Evolutionary conservation across 2,329 filamentous ascomycete species (phyloP), one percentile per base, ranked within the genome.

Genomic region (Claviceps sp.): DNA sequence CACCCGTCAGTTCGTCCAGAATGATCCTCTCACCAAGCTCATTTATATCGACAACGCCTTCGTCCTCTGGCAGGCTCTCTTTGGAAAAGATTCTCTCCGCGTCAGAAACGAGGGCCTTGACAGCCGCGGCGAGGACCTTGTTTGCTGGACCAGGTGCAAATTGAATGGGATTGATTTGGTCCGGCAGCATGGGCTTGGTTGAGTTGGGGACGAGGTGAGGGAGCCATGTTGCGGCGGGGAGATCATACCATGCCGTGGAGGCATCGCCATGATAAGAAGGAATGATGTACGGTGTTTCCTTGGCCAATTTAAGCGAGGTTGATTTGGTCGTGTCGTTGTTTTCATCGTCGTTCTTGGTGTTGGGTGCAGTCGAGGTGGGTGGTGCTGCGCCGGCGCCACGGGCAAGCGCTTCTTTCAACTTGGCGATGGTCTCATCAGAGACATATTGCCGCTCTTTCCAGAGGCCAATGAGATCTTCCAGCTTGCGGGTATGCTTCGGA

Each of bases 161-260:
- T 52, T 85, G 81, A 37, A 93, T 70, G 4, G 88, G 85, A 56
- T 80, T 83, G 56, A 91, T 78, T 58, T 81, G 75, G 7, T 80
- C 73, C 0, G 85, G 77, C 44, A 83, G 80, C 70, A 95, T 88
- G 6, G 88, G 82, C 48, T 78, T 75, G 8, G 80, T 81, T 0
- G 85, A 88, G 61, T 91, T 85, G 4, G 84, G 86, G 40, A 85
- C 78, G 54, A 95, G 80, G 52, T 86, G 83, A 4, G 85, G 85
- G 46, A 95, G 77, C 73, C 90, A 83, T 57, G 87, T 91, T 2
- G 81, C 85, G 1, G 88, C 88, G 0, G 88, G 88, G 1, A 94
- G 71, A 57, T 95, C 88, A 67, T 89, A 86, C 78, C 85, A 95
- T 0, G 85, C 81, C 4, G 77, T 80, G 0, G 79, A 77, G 1